Percentiles rank a stretch among this genome's conserved stretches.
phyloP scores from a whole-genome alignment of 192 early-diverging fungal genomes.

The Cetraspora pellucida region DNA sequence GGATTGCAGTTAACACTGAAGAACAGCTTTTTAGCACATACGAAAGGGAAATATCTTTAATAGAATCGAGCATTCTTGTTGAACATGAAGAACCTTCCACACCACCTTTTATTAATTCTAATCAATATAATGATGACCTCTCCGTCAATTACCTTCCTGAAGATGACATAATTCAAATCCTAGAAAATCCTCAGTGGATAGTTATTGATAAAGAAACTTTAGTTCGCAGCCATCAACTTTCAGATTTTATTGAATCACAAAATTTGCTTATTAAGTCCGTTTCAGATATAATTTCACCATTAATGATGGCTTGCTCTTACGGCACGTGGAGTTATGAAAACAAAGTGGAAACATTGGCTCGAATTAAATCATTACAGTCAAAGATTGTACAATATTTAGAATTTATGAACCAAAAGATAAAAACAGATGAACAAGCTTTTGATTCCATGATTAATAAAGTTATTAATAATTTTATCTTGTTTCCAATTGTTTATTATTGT shows the following conservation, averaged over 20 bases:
- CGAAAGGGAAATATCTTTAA: conserved; percentile 24
- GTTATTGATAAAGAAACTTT: conserved; percentile 25
- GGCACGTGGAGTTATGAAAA: neutral
- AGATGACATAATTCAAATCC: conserved; percentile 21
- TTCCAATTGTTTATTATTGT: neutral
- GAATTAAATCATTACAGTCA: neutral
- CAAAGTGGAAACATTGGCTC: neutral
- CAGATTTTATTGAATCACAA: conserved; percentile 13
- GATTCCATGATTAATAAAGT: conserved; percentile 17
- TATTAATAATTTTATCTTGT: neutral
- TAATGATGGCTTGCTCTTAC: conserved; percentile 32
- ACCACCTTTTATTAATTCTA: neutral
- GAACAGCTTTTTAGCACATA: neutral
- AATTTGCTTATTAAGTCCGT: neutral
- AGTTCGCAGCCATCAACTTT: neutral
- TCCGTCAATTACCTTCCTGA: neutral
- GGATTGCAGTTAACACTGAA: neutral
- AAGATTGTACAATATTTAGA: conserved; percentile 25
- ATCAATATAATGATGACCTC: neutral
- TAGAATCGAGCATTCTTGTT: conserved; percentile 27
- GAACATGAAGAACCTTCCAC: neutral
- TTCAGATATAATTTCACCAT: conserved; percentile 15
- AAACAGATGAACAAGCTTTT: neutral
- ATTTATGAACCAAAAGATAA: neutral
- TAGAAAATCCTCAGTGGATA: conserved; percentile 28